A percentile compares a stretch with the other conserved stretches of the same genome.
Evolutionary conservation across 495 filamentous ascomycete genomes (phyloP).

Genomic region (Achaetomiella virescens): DNA sequence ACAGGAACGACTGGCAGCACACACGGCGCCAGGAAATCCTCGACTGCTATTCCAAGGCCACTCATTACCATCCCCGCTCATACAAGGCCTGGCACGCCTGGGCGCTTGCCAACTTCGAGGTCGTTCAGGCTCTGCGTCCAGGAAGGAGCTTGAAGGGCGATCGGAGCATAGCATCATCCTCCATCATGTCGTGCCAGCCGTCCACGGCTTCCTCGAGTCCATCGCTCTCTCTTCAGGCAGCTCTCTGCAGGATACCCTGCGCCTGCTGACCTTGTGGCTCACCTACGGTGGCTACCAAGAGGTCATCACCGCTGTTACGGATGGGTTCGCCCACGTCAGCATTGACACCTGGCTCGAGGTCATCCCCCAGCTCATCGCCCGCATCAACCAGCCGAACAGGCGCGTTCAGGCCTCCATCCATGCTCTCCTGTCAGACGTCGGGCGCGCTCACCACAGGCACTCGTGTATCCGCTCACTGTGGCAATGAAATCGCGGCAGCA

Average conservation of each 20-base stretch:
- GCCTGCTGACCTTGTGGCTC: slow-evolving; percentile 93
- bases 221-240: slow-evolving; percentile 86
- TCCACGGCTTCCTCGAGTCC: slow-evolving; percentile 91
- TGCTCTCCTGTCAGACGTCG: slow-evolving; percentile 83
- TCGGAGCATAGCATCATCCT: slow-evolving; percentile 51
- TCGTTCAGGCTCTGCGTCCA: slow-evolving; percentile 71
- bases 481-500: slow-evolving; percentile 86
- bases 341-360: slow-evolving; percentile 98
- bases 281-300: slow-evolving; percentile 82
- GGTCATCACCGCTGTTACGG: slow-evolving; percentile 78
- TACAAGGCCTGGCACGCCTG: slow-evolving; percentile 99
- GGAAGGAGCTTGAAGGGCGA: slow-evolving; percentile 54
- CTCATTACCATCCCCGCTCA: slow-evolving; percentile 83
- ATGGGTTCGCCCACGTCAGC: slow-evolving; percentile 83
- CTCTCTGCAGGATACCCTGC: slow-evolving; percentile 89
- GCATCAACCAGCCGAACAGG: slow-evolving; percentile 90
- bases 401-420: slow-evolving; percentile 84
- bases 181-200: slow-evolving; percentile 88
- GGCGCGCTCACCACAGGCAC: slow-evolving; percentile 91
- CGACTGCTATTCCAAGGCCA: slow-evolving; percentile 80
- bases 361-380: slow-evolving; percentile 92
- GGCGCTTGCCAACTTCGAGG: slow-evolving; percentile 98
- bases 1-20: slow-evolving; percentile 80
- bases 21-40: slow-evolving; percentile 73
- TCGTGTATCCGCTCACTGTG: slow-evolving; percentile 98